Evolutionary conservation across 2,329 filamentous ascomycete genomes (phyloP).

Genomic region (Remersonia thermophila): DNA sequence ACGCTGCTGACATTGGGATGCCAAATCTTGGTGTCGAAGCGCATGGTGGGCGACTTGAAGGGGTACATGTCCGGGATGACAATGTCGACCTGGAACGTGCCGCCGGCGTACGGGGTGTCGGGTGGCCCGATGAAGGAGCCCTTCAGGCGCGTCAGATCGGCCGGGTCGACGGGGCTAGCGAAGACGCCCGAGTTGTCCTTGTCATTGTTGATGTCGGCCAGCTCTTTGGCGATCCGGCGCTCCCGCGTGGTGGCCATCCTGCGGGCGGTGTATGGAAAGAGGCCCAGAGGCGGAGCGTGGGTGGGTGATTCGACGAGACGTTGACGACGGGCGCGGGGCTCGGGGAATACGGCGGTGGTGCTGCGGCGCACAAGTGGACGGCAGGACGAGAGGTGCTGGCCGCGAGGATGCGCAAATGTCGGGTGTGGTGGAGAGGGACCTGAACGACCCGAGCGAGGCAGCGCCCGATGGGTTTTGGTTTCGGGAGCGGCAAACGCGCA

Average conservation of each 20-base stretch:
- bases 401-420: not conserved
- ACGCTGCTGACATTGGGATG: conserved; percentile 94
- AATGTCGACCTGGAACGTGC: conserved; percentile 72
- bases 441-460: no score
- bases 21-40: conserved; percentile 88
- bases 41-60: conserved; percentile 84
- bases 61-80: conserved; percentile 81
- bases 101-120: conserved; percentile 86
- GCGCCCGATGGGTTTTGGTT: not conserved
- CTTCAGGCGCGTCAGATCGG: conserved; percentile 68
- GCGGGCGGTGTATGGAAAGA: not conserved
- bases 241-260: conserved; percentile 39
- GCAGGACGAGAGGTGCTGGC: no score
- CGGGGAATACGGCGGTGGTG: not conserved
- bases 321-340: no score
- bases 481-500: no score
- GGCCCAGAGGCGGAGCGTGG: not conserved
- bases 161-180: conserved; percentile 50
- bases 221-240: conserved; percentile 60
- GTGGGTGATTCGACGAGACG: not conserved
- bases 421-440: not conserved
- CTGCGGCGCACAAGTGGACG: no score
- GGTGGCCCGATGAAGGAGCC: conserved; percentile 79
- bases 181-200: conserved; percentile 59
- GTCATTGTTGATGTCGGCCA: conserved; percentile 64